Percentiles rank a stretch among this genome's conserved stretches.
phyloP scores from a whole-genome alignment of 345 rosid species.

The Noccaea caerulescens region DNA sequence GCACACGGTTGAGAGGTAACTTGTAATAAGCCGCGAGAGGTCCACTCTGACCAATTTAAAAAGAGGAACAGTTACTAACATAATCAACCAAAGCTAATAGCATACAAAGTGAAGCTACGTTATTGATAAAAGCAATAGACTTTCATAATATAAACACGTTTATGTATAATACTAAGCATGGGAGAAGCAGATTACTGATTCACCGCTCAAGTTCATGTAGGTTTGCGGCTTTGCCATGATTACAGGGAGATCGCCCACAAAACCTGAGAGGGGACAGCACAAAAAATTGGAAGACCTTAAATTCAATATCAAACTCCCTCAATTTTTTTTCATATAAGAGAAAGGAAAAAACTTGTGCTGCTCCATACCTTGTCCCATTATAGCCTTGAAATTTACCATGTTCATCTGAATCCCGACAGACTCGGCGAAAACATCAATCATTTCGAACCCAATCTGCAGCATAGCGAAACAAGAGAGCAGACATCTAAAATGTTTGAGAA shows the following conservation, averaged over 20 bases:
- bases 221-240: conserved; percentile 83
- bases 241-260: conserved; percentile 60
- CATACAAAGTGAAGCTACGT: not conserved
- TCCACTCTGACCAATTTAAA: conserved; percentile 55
- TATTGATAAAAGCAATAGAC: not conserved
- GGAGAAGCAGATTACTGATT: conserved; percentile 59
- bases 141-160: conserved; percentile 8
- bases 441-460: conserved; percentile 63
- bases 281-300: conserved; percentile 1
- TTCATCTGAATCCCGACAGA: conserved; percentile 60
- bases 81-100: conserved; percentile 1
- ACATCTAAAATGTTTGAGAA: conserved; percentile 11
- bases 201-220: conserved; percentile 96
- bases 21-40: conserved; percentile 93
- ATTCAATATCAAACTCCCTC: conserved; percentile 18
- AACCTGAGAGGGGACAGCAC: conserved; percentile 45
- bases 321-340: not conserved
- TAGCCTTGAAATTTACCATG: conserved; percentile 63
- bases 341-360: not conserved
- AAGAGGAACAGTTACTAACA: conserved; percentile 22
- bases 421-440: conserved; percentile 75
- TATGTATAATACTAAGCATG: not conserved
- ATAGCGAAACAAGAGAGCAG: not conserved
- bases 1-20: conserved; percentile 81
- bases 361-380: conserved; percentile 67